phyloP scores from a whole-genome alignment of 23 red algal genomes.

The Gracilaria domingensis region DNA sequence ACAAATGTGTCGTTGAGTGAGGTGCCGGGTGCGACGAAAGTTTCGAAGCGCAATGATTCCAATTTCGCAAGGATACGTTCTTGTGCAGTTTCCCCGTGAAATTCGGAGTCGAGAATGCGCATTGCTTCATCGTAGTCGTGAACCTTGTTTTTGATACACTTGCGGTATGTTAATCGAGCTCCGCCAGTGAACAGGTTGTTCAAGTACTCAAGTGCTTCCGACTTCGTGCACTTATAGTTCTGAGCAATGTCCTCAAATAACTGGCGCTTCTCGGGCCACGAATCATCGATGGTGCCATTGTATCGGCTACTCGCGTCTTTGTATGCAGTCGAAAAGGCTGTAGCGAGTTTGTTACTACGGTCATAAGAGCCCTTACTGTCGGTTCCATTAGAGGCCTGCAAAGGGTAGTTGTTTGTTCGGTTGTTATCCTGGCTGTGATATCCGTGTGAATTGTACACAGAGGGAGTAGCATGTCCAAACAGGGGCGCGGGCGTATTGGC shows the following conservation, averaged over 20 bases:
- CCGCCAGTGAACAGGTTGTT: constrained; percentile 27
- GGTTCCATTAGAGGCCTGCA: not conserved
- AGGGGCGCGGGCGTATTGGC: too few species aligned
- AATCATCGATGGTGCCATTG: constrained; percentile 23
- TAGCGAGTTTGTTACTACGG: not conserved
- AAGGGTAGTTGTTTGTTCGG: not conserved
- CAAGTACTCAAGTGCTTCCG: not conserved
- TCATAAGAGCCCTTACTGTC: not conserved
- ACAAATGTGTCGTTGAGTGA: not conserved
- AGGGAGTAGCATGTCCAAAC: too few species aligned
- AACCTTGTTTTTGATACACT: not conserved
- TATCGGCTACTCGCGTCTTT: not conserved
- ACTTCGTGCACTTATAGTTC: not conserved
- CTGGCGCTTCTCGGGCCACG: constrained; percentile 9
- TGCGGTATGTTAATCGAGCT: not conserved
- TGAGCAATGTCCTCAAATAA: constrained; percentile 20
- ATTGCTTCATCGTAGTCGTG: constrained; percentile 2
- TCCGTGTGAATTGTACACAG: too few species aligned
- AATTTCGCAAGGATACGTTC: constrained; percentile 7
- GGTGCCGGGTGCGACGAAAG: not conserved
- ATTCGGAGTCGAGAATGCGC: not conserved
- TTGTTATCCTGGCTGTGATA: not conserved
- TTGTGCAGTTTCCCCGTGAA: not conserved
- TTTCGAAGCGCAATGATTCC: not conserved
- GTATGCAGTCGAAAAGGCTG: constrained; percentile 28